Base-by-base conservation (phyloP, 2,329 filamentous ascomycete species). In the Fusarium luffae region DNA sequence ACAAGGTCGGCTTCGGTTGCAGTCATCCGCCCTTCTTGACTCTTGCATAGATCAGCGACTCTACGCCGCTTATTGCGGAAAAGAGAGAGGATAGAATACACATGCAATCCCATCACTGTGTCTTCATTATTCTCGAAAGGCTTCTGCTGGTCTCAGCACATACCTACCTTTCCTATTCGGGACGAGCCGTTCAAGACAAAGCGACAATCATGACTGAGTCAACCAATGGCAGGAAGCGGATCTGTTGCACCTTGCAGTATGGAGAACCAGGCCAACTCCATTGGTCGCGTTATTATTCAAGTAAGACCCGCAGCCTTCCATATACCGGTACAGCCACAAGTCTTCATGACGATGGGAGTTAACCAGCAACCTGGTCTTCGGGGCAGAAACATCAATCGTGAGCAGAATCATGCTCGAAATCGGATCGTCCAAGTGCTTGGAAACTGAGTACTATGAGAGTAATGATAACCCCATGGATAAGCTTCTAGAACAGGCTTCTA, bases 311-410 rank as follows among this genome's bases (percentile, higher is more conserved):
- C 50, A 49, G 28, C 25, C 54, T 41, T 19, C 40, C 50, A 43
- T 66, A 43, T 66, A 43, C 57, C 12, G 19, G 57, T 46, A 16
- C 10, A 34, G 34, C 16, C 34, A 54, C 27, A 43, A 25, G 34
- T 40, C 59, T 59, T 55, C 42, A 65, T 44, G 30, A 51, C 23
- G 48, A 16, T 58, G 19, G 43, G 46, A 23, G 16, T 49, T 59
- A 69, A 68, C 68, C 58, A 54, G 49, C 27, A 68, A 60, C 67
- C 67, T 64, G 68, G 67, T 68, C 63, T 68, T 50, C 47, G 63
- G 63, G 68, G 68, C 58, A 47, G 34, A 51, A 43, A 59, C 42
- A 43, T 54, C 43, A 43, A 47, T 42, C 37, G 43, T 40, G 50
- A 28, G 48, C 37, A 32, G 30, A 23, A 50, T 54, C 57, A 40